Base-by-base conservation (phyloP, 2,329 filamentous ascomycete species). In the Chrysoporthe puriensis region DNA sequence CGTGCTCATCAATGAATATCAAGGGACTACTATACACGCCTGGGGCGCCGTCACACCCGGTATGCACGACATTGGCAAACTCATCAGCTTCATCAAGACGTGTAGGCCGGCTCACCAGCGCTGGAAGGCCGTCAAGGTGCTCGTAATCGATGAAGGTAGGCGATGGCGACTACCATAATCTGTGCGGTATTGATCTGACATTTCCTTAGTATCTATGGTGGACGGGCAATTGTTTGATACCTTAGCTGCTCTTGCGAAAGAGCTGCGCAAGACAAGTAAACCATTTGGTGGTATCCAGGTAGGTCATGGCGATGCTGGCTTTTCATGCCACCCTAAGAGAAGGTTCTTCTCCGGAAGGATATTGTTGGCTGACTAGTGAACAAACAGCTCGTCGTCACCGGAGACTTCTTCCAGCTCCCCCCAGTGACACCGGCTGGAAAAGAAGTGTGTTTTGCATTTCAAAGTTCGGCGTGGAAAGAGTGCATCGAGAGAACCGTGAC, bases 191-290 rank as follows among this genome's bases (percentile, higher is more conserved):
- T 2, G n/a, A 8, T 56, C 2, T 14, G 11, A n/a, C 42, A 3
- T 4, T 11, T 9, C 8, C 1, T 18, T 40, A 76, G 87, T 93
- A 4, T 93, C 90, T 1, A 93, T 93, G 91, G 90, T 93, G 7
- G 91, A 93, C 73, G 90, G 90, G 1, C 90, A 92, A 66, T 81
- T 93, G 1, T 93, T 92, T 72, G 91, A 93, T 78, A 93, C 93
- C 75, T 82, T 93, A 9, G 90, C 93, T 75, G 84, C 86, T 61
- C 86, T 93, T 70, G 90, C 90, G 14, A 16, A 8, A 82, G 90
- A 66, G 82, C 81, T 36, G 84, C 93, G 69, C 83, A 89, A 66
- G 92, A 91, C 72, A 34, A 89, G 88, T 18, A 81, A 88, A 21
- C 89, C 91, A 0, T 93, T 93, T 75, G 91, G 91, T 57, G 91